Evolutionary conservation across 1,284 basidiomycete species (phyloP).

Genomic region (Omphalotus olearius): DNA sequence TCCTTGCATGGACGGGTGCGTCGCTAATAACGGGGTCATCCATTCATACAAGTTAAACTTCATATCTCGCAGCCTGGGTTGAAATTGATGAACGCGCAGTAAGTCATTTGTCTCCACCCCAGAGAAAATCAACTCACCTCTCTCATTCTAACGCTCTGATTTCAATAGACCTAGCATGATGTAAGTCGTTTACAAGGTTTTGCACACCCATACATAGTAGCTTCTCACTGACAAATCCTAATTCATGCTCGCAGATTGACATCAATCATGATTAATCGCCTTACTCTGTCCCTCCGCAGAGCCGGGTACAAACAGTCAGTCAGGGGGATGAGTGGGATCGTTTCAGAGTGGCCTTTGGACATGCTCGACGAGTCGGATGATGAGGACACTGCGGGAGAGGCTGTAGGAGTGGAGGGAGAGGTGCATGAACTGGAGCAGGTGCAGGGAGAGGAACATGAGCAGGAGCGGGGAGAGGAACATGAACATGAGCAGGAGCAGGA

Average conservation of each 20-base stretch:
- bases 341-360: neutral
- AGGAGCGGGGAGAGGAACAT: no score
- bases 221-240: neutral
- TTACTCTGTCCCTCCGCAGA: constrained; percentile 20
- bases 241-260: constrained; percentile 16
- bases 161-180: constrained; percentile 22
- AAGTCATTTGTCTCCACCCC: neutral
- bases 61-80: constrained; percentile 18
- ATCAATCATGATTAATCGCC: constrained; percentile 26
- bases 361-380: neutral
- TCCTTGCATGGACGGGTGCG: constrained; percentile 21
- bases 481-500: no score
- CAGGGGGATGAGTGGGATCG: neutral
- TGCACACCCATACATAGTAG: no score
- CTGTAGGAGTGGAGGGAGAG: no score
- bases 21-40: neutral
- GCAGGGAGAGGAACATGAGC: no score
- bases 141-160: neutral
- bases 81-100: constrained; percentile 25
- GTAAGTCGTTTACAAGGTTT: constrained; percentile 13
- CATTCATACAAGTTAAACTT: neutral
- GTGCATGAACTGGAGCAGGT: no score
- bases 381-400: no score
- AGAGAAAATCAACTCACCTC: neutral
- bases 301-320: neutral